Conservation (phyloP, 73 alveolate genomes). For the Breviolum minutum region DNA sequence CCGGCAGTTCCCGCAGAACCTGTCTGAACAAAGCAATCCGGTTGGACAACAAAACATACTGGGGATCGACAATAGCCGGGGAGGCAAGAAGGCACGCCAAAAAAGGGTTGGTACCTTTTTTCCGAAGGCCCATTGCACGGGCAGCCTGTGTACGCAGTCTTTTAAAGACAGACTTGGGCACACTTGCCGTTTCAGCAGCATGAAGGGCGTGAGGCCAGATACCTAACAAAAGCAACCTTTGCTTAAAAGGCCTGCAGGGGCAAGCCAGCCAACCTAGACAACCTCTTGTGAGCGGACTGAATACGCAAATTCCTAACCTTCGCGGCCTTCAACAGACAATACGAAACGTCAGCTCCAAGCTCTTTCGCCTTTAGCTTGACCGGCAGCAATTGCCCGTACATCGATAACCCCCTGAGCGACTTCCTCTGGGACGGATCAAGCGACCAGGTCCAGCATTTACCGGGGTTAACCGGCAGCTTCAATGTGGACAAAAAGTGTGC, state of each 20-base stretch:
- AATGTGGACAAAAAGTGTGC: neutral
- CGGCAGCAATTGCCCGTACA: neutral
- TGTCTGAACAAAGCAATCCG: too few species aligned
- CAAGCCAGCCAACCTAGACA: neutral
- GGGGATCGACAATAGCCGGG: too few species aligned
- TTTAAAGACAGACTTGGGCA: neutral
- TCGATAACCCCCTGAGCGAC: neutral
- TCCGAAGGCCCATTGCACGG: neutral
- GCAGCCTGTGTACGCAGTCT: neutral
- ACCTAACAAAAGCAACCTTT: neutral
- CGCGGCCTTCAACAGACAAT: neutral
- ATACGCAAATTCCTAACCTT: neutral
- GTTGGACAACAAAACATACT: too few species aligned
- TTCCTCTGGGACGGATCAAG: neutral
- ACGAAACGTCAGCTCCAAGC: neutral
- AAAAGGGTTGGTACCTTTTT: neutral
- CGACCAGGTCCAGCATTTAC: neutral
- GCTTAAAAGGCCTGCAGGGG: neutral
- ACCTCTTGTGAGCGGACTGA: neutral
- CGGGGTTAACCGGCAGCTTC: neutral
- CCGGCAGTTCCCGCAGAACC: too few species aligned
- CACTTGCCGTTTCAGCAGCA: neutral
- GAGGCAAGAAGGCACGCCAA: too few species aligned
- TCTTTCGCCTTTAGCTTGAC: neutral
- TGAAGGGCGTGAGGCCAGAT: neutral